phyloP scores from a whole-genome alignment of 441 rosid genomes.

The Euphorbia schlechtendalii region DNA sequence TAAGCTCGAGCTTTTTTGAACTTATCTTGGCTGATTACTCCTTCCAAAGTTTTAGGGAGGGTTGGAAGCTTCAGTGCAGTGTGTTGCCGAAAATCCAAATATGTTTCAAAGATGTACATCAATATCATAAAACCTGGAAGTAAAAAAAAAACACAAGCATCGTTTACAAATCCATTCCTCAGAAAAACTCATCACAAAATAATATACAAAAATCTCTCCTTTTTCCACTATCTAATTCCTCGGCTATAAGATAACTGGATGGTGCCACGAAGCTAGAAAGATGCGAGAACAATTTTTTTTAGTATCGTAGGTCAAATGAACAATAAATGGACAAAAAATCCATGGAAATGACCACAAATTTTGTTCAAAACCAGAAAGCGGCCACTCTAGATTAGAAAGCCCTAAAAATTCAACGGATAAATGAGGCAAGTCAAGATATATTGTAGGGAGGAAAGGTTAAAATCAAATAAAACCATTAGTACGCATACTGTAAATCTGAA shows the following conservation, averaged over 20 bases:
- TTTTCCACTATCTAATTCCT: not conserved
- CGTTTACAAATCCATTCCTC: not conserved
- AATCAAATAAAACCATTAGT: not conserved
- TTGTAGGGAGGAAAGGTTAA: not conserved
- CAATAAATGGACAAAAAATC: not conserved
- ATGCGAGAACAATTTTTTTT: not conserved
- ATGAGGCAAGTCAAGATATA: not conserved
- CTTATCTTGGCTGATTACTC: constrained; percentile 86
- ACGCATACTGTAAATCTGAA: not conserved
- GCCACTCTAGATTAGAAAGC: not conserved
- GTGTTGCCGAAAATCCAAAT: constrained; percentile 80
- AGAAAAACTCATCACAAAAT: not conserved
- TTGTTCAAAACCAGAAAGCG: not conserved
- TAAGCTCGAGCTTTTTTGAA: constrained; percentile 84
- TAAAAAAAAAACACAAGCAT: not conserved
- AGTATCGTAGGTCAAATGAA: not conserved
- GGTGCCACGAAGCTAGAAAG: not conserved
- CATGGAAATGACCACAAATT: not conserved
- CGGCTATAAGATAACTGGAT: not conserved
- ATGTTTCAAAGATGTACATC: constrained; percentile 80
- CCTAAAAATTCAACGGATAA: not conserved
- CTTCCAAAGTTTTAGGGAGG: constrained; percentile 79
- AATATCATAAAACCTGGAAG: constrained; percentile 81
- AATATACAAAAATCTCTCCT: not conserved
- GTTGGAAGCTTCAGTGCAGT: constrained; percentile 70